Conservation (phyloP, 2,329 filamentous ascomycete species). For the Knoxdaviesia capensis region DNA sequence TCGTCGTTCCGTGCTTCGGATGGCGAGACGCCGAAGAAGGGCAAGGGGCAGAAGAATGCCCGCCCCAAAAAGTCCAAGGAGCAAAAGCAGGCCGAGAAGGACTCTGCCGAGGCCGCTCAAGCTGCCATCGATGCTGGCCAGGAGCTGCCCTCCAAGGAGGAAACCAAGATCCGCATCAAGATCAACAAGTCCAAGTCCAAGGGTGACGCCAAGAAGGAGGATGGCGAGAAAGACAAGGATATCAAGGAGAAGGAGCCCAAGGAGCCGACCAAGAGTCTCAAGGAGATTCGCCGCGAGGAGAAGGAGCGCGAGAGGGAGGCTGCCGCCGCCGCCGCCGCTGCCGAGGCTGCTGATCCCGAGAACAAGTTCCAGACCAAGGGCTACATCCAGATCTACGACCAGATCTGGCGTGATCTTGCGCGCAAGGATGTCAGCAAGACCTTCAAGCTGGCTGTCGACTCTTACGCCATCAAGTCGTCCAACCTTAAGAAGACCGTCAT, state of each 20-base stretch:
- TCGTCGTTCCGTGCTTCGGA: conserved; percentile 62
- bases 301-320: conserved; percentile 22
- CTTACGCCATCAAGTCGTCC: conserved; percentile 71
- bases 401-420: conserved; percentile 90
- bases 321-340: conserved; percentile 25
- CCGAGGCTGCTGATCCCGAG: conserved; percentile 32
- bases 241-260: conserved; percentile 21
- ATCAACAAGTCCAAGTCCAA: conserved; percentile 31
- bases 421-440: conserved; percentile 89
- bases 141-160: conserved; percentile 42
- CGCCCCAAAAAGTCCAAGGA: conserved; percentile 82
- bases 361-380: conserved; percentile 68
- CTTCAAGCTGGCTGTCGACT: conserved; percentile 69
- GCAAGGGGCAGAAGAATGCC: conserved; percentile 35
- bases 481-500: conserved; percentile 97
- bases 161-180: conserved; percentile 42
- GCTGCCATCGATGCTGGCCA: conserved; percentile 64
- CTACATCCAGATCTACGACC: conserved; percentile 92
- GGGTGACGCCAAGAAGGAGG: conserved; percentile 12
- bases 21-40: conserved; percentile 30
- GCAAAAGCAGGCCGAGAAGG: conserved; percentile 64
- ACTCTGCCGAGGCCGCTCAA: conserved; percentile 71
- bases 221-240: conserved; percentile 15
- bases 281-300: conserved; percentile 22
- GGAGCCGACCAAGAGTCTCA: conserved; percentile 17